These are phyloP conservation scores for Cyberlindnera xishuangbannaensis DNA, from an alignment of 805 yeast species.

Conservation along the genomic window DNA sequence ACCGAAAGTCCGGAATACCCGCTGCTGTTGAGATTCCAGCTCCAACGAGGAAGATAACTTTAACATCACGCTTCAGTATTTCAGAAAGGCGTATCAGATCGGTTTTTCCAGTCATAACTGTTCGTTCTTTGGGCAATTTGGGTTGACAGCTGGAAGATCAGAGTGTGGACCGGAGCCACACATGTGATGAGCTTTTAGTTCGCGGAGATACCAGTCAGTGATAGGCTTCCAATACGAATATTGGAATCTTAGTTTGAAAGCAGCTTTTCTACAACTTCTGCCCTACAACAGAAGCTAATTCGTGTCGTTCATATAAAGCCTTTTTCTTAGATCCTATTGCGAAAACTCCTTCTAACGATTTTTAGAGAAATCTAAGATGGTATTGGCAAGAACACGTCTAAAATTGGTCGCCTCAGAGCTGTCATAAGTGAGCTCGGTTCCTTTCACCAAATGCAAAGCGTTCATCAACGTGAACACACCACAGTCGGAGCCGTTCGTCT, in stretches of 20 bases:
- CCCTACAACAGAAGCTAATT: too few relatives aligned
- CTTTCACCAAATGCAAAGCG: constrained; percentile 54
- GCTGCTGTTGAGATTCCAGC: constrained; percentile 94
- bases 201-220: too few relatives aligned
- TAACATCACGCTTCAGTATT: constrained; percentile 16
- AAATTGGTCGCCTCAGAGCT: constrained; percentile 66
- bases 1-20: constrained; percentile 93
- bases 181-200: too few relatives aligned
- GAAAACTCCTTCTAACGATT: too few relatives aligned
- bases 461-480: constrained; percentile 89
- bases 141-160: too few relatives aligned
- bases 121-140: neutral
- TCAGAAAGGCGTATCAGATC: constrained; percentile 6
- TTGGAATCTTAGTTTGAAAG: too few relatives aligned
- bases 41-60: constrained; percentile 69
- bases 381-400: constrained; percentile 41
- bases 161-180: too few relatives aligned
- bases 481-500: constrained; percentile 87
- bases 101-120: too few relatives aligned
- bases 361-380: constrained; percentile 12
- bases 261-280: too few relatives aligned
- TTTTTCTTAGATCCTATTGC: too few relatives aligned
- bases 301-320: too few relatives aligned
- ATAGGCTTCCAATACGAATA: too few relatives aligned
- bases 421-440: constrained; percentile 43